A percentile compares a stretch with the other conserved stretches of the same genome.
Conservation (phyloP, 2,329 filamentous ascomycete species). For the Pseudogymnoascus pannorum region DNA sequence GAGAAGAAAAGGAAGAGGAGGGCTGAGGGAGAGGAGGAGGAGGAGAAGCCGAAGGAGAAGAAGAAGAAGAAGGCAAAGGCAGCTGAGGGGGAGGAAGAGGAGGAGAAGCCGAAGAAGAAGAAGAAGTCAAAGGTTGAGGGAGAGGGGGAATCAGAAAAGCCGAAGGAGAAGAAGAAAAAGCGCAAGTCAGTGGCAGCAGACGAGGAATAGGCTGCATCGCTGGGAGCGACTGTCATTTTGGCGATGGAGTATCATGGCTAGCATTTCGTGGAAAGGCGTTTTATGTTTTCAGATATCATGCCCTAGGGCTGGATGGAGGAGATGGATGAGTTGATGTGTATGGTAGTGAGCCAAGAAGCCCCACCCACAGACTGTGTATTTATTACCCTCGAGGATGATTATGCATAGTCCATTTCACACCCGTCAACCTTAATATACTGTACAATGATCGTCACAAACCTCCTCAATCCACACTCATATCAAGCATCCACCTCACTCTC, state of each 20-base stretch:
- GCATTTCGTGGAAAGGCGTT: constrained; percentile 2
- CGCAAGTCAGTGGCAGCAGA: constrained; percentile 15
- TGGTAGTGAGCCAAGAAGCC: background rate
- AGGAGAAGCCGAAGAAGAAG: constrained; percentile 42
- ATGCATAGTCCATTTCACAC: background rate
- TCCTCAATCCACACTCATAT: background rate
- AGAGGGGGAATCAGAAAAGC: constrained; percentile 11
- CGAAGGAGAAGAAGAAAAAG: constrained; percentile 14
- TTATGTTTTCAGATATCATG: constrained; percentile 10
- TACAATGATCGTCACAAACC: background rate
- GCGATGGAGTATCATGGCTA: constrained; percentile 9
- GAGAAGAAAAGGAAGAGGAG: constrained; percentile 45
- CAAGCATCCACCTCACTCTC: background rate
- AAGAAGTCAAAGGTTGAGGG: constrained; percentile 22
- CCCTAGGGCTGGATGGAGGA: background rate
- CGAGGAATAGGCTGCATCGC: constrained; percentile 18
- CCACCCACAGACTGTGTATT: background rate
- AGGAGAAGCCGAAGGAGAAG: constrained; percentile 14
- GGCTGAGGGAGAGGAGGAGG: constrained; percentile 19
- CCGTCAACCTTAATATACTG: background rate
- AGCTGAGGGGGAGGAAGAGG: constrained; percentile 20
- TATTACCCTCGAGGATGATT: constrained; percentile 1
- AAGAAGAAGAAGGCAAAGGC: constrained; percentile 8
- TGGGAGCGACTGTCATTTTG: constrained; percentile 7
- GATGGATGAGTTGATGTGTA: background rate